Evolutionary conservation across 495 filamentous ascomycete genomes (phyloP), one percentile per base, ranked within the genome.

Genomic region (Saxispiralis lemnorum): DNA sequence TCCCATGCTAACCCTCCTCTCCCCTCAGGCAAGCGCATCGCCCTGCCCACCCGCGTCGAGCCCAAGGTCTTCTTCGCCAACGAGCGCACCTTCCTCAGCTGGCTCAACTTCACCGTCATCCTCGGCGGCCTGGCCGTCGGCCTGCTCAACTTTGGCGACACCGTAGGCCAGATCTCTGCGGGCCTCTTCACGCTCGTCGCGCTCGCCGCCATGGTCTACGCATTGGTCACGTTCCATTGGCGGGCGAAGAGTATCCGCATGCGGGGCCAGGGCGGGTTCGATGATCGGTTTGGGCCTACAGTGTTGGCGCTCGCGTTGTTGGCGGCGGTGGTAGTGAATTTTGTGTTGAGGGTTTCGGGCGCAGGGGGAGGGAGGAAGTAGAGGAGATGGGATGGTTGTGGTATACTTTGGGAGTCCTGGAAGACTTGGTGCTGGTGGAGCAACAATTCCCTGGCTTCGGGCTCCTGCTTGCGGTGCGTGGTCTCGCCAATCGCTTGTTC

Each of bases 21-120:
- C 20, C 6, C 31, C 36, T n/a, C 51, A 85, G 86, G 86, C 70
- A 99, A 99, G 61, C 85, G 89, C 52, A 99, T 99, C 60, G 87
- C 92, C 48, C 84, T 99, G 48, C 89, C 89, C 42, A 93, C 86
- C 34, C 86, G 89, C 49, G 87, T 99, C 62, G 89, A 99, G 60
- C 89, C 89, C 32, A 99, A 99, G 64, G 89, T 97, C 66, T 99
- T 96, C 76, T 99, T 99, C 71, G 89, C 89, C 61, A 96, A 96
- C 68, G 89, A 99, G 68, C 86, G 89, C 41, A 99, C 89, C 33
- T 99, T 96, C 57, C 77, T 99, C 55, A 89, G 82, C 57, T 99
- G 92, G 92, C 81, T 99, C 53, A 96, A 96, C 69, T 96, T 96
- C 72, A 89, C 83, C 57, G 88, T 96, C 56, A 87, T 99, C 61